Conservation (phyloP, 1,139 yeast genomes). For the Arxiozyma slooffiae region DNA sequence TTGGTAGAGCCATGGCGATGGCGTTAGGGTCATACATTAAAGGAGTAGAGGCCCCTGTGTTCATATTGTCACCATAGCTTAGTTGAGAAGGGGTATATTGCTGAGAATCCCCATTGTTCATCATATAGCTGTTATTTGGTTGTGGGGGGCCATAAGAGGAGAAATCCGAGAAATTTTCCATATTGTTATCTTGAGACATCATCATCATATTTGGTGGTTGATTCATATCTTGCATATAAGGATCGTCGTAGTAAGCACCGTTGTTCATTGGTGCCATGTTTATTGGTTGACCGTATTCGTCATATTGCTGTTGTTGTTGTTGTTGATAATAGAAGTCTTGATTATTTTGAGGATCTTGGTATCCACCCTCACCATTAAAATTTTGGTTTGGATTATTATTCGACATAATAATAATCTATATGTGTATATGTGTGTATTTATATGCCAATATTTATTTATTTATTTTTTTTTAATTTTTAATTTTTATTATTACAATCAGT, state of each 20-base stretch:
- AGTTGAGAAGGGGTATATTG: constrained; percentile 74
- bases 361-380: not conserved
- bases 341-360: not conserved
- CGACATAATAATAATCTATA: constrained; percentile 1
- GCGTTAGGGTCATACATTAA: constrained; percentile 65
- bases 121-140: constrained; percentile 23
- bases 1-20: constrained; percentile 36
- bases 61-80: constrained; percentile 56
- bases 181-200: constrained; percentile 30
- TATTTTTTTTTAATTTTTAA: too few relatives aligned
- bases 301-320: constrained; percentile 13
- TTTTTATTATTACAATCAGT: too few relatives aligned
- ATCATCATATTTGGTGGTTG: constrained; percentile 32
- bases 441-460: not conserved
- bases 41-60: constrained; percentile 91
- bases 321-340: not conserved
- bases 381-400: not conserved
- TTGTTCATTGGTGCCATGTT: constrained; percentile 41
- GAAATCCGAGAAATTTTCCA: constrained; percentile 72
- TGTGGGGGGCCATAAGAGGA: constrained; percentile 55
- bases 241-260: constrained; percentile 30
- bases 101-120: constrained; percentile 4
- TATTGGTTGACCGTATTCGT: constrained; percentile 29
- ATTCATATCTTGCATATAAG: constrained; percentile 32
- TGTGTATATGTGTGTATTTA: not conserved